phyloP scores from a whole-genome alignment of 805 yeast species.

The Wickerhamiella azymoides region DNA sequence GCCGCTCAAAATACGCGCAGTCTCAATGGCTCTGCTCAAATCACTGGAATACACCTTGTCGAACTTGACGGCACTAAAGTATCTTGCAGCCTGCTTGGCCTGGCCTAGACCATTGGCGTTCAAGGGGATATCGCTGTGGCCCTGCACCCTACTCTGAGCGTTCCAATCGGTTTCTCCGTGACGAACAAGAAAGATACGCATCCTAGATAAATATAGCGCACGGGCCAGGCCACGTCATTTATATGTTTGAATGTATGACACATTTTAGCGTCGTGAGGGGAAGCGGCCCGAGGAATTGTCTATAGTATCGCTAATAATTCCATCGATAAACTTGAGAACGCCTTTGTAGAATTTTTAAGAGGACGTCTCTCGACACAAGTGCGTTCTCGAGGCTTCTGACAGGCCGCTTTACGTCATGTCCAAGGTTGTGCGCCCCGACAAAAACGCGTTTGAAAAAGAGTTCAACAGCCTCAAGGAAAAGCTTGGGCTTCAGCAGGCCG shows the following conservation, averaged over 20 bases:
- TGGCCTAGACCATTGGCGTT: conserved; percentile 16
- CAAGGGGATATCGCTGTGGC: conserved; percentile 15
- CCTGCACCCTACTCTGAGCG: conserved; percentile 15
- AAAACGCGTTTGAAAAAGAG: conserved; percentile 20
- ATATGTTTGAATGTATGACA: too few species aligned
- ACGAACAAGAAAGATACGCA: conserved; percentile 15
- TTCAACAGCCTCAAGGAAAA: conserved; percentile 20
- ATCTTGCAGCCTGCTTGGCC: conserved; percentile 13
- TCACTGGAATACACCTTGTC: conserved; percentile 17
- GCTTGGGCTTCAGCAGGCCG: conserved; percentile 19
- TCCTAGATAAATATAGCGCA: not conserved
- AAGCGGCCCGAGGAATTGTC: too few species aligned
- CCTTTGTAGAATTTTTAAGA: too few species aligned
- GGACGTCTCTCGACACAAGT: too few species aligned
- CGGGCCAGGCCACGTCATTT: too few species aligned
- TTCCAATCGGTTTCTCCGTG: conserved; percentile 20
- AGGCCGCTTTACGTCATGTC: not conserved
- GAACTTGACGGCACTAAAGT: conserved; percentile 9
- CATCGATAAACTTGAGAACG: too few species aligned
- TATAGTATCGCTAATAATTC: too few species aligned
- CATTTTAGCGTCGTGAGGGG: too few species aligned
- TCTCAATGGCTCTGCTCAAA: conserved; percentile 14
- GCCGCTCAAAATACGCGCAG: conserved; percentile 15
- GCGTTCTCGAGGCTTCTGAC: not conserved
- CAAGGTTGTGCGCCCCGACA: conserved; percentile 18